Base-by-base conservation (phyloP, 768 basidiomycete genomes). In the Lactarius pseudohatsudake region DNA sequence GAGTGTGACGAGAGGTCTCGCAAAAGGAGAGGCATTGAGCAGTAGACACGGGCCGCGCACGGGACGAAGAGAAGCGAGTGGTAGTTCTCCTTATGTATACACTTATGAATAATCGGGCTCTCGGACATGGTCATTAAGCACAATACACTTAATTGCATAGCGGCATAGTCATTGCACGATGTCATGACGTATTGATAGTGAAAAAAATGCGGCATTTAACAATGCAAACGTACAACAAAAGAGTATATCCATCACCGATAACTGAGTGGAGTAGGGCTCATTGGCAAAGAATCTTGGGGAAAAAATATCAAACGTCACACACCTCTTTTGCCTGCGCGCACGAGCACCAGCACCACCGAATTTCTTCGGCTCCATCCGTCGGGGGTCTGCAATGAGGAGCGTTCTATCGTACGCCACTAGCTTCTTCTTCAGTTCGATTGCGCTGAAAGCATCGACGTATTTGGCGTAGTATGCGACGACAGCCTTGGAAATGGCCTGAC, bases 341-440 rank as follows among this genome's bases (percentile, higher is more conserved):
- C 96, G 93, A 72, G 96, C 96, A 88, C 96, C 96, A 78, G 84
- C 85, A 84, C 96, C 96, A 86, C 96, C 96, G 78, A 98, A 98
- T 82, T 96, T 97, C 89, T 98, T 98, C 74, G 96, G 96, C 79
- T 98, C 96, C 90, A 91, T 92, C 83, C 96, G 90, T 81, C 97
- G 88, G 71, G 94, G 94, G 77, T 96, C 94, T 64, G 94, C 91
- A 71, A 96, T 95, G 74, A 96, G 79, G 68, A 96, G 81, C 59
- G 91, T 87, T 72, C 91, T 84, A 83, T 99, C 97, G 79, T 98
- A 98, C 18, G 93, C 89, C 69, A 97, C 92, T 72, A 98, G 81
- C 78, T 92, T 93, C 86, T 98, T 98, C 88, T 97, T 98, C 81
- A 99, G 78, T 81, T 96, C 96, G 80, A 99, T 87, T 30, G 96